These are phyloP conservation scores for Chrysopogon serrulatus DNA, from an alignment of 176 grass and related monocot genomes.

Conservation along the genomic window DNA sequence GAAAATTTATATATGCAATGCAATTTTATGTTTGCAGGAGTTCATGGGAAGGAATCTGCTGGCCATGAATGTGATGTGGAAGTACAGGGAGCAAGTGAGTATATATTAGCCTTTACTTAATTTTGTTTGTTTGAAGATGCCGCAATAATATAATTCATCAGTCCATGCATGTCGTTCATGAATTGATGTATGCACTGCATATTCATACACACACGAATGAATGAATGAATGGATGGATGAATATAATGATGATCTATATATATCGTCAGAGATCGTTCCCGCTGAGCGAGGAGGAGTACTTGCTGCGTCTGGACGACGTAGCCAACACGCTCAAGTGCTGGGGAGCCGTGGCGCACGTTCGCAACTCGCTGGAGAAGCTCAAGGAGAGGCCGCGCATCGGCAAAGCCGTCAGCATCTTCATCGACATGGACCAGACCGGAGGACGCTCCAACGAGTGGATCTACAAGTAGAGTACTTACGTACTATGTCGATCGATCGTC, in stretches of 20 bases:
- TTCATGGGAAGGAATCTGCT: slow-evolving; percentile 88
- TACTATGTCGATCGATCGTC: no score
- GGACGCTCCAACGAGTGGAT: slow-evolving; percentile 85
- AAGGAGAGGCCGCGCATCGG: slow-evolving; percentile 94
- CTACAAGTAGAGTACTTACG: no score
- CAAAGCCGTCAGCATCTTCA: slow-evolving; percentile 99
- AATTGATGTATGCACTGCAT: no score
- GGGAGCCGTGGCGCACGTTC: slow-evolving; percentile 90
- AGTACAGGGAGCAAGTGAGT: slow-evolving; percentile 85
- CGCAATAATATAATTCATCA: no score
- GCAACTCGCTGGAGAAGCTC: slow-evolving; percentile 70
- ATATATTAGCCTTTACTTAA: not conserved
- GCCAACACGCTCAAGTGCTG: slow-evolving; percentile 84
- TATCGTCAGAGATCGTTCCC: slow-evolving; percentile 93
- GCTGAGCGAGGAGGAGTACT: slow-evolving; percentile 94
- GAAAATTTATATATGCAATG: no score
- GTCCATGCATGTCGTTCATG: no score
- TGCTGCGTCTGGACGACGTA: slow-evolving; percentile 82
- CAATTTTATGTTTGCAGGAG: slow-evolving; percentile 49
- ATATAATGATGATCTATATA: no score
- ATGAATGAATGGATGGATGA: no score
- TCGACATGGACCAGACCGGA: slow-evolving; percentile 82
- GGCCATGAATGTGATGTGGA: slow-evolving; percentile 99
- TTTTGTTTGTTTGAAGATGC: no score
- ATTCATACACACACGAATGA: no score